Base-by-base conservation (phyloP, 208 protist genomes). In the Trypanosoma lewisi region DNA sequence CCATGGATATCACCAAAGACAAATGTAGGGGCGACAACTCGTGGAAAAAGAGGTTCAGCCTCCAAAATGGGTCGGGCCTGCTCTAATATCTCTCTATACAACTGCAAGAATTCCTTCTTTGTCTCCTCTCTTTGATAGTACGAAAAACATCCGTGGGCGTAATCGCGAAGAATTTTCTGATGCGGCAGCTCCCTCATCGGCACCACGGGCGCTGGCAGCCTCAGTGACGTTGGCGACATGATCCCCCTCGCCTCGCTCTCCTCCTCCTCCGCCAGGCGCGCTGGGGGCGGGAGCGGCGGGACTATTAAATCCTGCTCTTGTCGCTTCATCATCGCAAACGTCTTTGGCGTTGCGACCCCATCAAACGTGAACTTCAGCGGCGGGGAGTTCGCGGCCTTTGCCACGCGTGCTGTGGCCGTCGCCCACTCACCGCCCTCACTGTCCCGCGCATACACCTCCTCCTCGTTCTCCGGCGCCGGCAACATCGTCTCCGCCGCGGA, bases 1-100 rank as follows among this genome's bases (percentile, higher is more conserved):
- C 88, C 88, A 70, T 94, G 88, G 52, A 94, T 85, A 67, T 94
- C 88, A 23, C 88, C 88, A 33, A 92, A 78, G 23, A 94, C 77
- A 67, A 78, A 88, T 9, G 72, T 73, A 3, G 82, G 82, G 6
- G 82, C 78, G 42, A 62, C 63, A 51, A 89, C 42, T 17, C 56
- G 60, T 12, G 93, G 79, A 49, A 93, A 86, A 6, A 93, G 75
- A 8, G 77, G 75, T 47, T 96, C 86, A 41, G 75, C 60, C 78
- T 85, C 77, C 9, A 85, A 70, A 36, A 88, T 73, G n/a, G 70
- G 65, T 4, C 65, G 63, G 55, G 77, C 76, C 63, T 81, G 82
- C 7, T 62, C 72, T 6, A 84, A 57, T 21, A 88, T 69, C 19
- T 67, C 53, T 52, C 84, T 66, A 73, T 71, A 88, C 44, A 85